Base-by-base conservation (phyloP, 1,284 basidiomycete genomes). In the Leccinum pallidistipes region DNA sequence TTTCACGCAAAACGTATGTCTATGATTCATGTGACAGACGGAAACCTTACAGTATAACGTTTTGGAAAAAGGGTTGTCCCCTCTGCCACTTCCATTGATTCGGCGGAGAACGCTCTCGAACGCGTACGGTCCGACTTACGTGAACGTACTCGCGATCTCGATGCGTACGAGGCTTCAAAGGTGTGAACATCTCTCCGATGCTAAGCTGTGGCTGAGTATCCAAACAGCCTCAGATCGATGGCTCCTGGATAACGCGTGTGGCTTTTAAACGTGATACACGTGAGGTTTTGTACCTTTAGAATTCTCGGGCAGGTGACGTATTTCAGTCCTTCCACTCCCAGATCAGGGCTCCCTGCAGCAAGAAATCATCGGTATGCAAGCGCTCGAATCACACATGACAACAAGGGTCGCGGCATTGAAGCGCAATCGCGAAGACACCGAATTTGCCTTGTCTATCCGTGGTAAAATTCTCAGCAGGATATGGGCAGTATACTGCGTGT, bases 381-480 rank as follows among this genome's bases (percentile, higher is more conserved):
- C 87, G 0, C 79, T 92, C 0, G 86, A 90, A 70, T 80, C 83
- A 51, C 83, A 92, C 68, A 92, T 92, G 88, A 73, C 75, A 47
- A 78, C 78, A 6, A 86, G 86, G 62, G 67, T 91, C 5, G 79
- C 83, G 38, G 73, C 74, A 2, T 75, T 91, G 57, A 80, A 80
- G 56, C 78, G 78, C 53, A 78, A 79, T 3, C 81, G 81, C 27
- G 79, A 82, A 34, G 75, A 79, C 24, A 81, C 79, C 21, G 75
- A 78, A 66, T 89, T 83, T 65, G 74, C 82, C 7, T 69, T 75
- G 8, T 91, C 90, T 0, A 68, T 87, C 55, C 77, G 76, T 58
- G 89, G 90, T 1, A 78, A 75, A 56, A 54, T 86, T 4, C 76
- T 82, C 66, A 80, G 79, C 63, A 74, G 78, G 24, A 21, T 85